Evolutionary conservation across 768 basidiomycete species (phyloP).

Genomic region (Lactarius trivialis): DNA sequence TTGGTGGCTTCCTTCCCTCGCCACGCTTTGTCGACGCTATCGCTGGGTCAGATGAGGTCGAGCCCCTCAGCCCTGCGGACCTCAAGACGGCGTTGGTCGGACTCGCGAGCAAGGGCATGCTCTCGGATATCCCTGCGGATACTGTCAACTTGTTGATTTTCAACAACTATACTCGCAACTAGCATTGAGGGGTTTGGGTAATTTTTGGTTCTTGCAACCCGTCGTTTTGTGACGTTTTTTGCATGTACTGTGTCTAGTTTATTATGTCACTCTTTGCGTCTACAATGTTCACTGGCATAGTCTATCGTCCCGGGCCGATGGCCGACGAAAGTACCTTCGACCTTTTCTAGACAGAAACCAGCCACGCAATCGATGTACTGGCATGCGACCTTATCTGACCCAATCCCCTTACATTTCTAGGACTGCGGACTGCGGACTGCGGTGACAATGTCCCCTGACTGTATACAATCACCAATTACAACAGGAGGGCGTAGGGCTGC

Average conservation of each 20-base stretch:
- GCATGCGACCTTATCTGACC: background rate
- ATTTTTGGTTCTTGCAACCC: background rate
- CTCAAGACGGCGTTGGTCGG: slow-evolving; percentile 69
- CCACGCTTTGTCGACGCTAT: slow-evolving; percentile 38
- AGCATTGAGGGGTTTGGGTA: background rate
- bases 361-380: too few species aligned
- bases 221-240: slow-evolving; percentile 1
- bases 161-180: slow-evolving; percentile 21
- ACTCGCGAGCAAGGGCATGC: slow-evolving; percentile 47
- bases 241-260: slow-evolving; percentile 1
- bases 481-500: too few species aligned
- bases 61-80: slow-evolving; percentile 54
- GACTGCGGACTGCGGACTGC: slow-evolving; percentile 8
- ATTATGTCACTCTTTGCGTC: background rate
- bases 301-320: background rate
- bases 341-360: too few species aligned
- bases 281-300: background rate
- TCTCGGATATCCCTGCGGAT: slow-evolving; percentile 41
- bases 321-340: background rate
- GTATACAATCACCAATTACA: too few species aligned
- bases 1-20: slow-evolving; percentile 47
- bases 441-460: background rate
- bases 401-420: background rate
- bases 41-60: slow-evolving; percentile 33
- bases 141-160: slow-evolving; percentile 69